Conservation (phyloP, 192 early-diverging fungal genomes). For the Backusella tuberculispora region DNA sequence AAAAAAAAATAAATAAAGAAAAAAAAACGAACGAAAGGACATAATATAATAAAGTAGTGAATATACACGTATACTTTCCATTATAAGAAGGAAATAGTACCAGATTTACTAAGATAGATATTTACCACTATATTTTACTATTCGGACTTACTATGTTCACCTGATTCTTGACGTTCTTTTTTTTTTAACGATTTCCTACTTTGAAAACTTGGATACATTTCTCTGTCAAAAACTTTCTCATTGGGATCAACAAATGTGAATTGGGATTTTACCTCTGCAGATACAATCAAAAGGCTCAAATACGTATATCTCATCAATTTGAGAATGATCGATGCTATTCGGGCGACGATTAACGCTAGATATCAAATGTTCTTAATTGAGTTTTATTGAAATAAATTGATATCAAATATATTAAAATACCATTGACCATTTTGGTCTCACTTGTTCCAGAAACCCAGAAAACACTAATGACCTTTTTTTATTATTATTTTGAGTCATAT, state of each 20-base stretch:
- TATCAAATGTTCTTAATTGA: neutral
- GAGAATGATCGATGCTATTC: neutral
- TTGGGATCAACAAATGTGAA: neutral
- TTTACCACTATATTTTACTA: neutral
- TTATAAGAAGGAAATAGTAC: neutral
- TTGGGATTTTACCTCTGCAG: neutral
- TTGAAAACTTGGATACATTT: neutral
- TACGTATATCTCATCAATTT: neutral
- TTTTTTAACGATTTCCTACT: neutral
- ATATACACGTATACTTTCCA: neutral
- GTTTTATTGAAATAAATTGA: neutral
- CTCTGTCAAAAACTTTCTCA: conserved; percentile 13
- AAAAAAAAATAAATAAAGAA: no score
- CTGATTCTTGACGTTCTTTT: neutral
- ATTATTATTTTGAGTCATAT: neutral
- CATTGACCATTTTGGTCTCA: neutral
- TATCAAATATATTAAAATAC: neutral
- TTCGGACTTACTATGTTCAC: neutral
- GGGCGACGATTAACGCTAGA: neutral
- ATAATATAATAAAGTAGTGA: neutral
- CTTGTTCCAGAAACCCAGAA: neutral
- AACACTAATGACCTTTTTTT: neutral
- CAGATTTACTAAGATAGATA: neutral
- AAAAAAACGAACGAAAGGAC: neutral
- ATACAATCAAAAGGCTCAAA: neutral